These are phyloP conservation scores for Spathaspora sp. DNA, from an alignment of 1,139 yeast species.

Conservation along the genomic window DNA sequence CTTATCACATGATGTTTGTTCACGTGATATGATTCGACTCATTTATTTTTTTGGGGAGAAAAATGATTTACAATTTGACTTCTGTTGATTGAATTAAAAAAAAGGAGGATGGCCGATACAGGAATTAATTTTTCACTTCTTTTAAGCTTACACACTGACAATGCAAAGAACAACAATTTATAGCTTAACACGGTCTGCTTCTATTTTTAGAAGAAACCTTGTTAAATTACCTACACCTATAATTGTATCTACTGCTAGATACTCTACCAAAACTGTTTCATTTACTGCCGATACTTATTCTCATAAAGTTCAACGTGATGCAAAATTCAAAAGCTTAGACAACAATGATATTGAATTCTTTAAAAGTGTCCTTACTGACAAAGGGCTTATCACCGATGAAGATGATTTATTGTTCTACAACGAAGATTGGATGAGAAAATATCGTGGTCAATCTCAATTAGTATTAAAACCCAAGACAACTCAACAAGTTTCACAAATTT, in stretches of 20 bases:
- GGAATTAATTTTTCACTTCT: neutral
- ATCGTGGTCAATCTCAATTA: slow-evolving; percentile 79
- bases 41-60: neutral
- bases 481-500: slow-evolving; percentile 72
- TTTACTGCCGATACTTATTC: slow-evolving; percentile 67
- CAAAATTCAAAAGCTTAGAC: slow-evolving; percentile 46
- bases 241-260: neutral
- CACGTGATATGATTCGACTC: no score
- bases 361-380: slow-evolving; percentile 51
- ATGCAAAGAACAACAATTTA: slow-evolving; percentile 4
- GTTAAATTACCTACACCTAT: neutral
- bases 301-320: slow-evolving; percentile 47
- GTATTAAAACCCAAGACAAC: slow-evolving; percentile 85
- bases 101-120: neutral
- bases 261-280: slow-evolving; percentile 44
- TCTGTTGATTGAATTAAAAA: neutral
- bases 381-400: slow-evolving; percentile 48
- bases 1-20: no score
- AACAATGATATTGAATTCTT: slow-evolving; percentile 63
- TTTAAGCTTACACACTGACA: no score
- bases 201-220: slow-evolving; percentile 2
- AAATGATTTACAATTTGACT: slow-evolving; percentile 2
- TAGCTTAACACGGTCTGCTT: neutral
- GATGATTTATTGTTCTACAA: slow-evolving; percentile 74
- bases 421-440: slow-evolving; percentile 97